These are phyloP conservation scores for Clonostachys rhizophaga DNA, from an alignment of 2,329 filamentous ascomycete genomes.

Conservation along the genomic window DNA sequence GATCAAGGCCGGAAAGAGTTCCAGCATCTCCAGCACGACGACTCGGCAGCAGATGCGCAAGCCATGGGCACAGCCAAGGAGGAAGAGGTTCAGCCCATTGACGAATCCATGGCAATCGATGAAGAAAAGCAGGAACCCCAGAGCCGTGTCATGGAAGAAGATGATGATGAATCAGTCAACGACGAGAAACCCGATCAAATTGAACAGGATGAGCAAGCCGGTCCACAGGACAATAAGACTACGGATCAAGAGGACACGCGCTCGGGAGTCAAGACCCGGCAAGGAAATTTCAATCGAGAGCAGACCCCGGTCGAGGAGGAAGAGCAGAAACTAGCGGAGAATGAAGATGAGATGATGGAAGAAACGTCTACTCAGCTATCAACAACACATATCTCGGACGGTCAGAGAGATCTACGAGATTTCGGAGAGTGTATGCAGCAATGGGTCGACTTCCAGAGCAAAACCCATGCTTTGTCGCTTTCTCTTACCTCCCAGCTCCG, in stretches of 20 bases:
- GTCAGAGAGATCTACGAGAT: constrained; percentile 34
- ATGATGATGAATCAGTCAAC: constrained; percentile 35
- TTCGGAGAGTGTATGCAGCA: constrained; percentile 60
- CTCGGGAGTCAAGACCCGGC: constrained; percentile 54
- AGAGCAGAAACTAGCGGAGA: constrained; percentile 35
- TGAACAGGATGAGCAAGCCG: constrained; percentile 23
- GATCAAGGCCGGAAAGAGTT: constrained; percentile 81
- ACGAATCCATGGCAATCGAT: constrained; percentile 85
- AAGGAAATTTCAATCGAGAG: constrained; percentile 53
- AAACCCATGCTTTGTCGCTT: constrained; percentile 81
- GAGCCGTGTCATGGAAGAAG: constrained; percentile 47
- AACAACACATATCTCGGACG: constrained; percentile 62
- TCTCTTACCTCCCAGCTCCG: constrained; percentile 91
- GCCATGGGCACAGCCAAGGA: constrained; percentile 84
- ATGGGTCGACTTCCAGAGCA: constrained; percentile 81
- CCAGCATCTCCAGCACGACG: constrained; percentile 84
- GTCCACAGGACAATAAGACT: constrained; percentile 28
- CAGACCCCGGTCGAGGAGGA: constrained; percentile 18
- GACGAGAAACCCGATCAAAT: constrained; percentile 36
- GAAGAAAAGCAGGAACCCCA: constrained; percentile 52
- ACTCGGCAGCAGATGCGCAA: constrained; percentile 79
- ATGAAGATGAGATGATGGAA: constrained; percentile 42
- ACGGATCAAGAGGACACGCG: constrained; percentile 47
- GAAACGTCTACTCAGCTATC: constrained; percentile 61
- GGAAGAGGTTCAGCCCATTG: constrained; percentile 79